These are phyloP conservation scores for Naganishia vishniacii DNA, from an alignment of 768 basidiomycete species.

Conservation along the genomic window DNA sequence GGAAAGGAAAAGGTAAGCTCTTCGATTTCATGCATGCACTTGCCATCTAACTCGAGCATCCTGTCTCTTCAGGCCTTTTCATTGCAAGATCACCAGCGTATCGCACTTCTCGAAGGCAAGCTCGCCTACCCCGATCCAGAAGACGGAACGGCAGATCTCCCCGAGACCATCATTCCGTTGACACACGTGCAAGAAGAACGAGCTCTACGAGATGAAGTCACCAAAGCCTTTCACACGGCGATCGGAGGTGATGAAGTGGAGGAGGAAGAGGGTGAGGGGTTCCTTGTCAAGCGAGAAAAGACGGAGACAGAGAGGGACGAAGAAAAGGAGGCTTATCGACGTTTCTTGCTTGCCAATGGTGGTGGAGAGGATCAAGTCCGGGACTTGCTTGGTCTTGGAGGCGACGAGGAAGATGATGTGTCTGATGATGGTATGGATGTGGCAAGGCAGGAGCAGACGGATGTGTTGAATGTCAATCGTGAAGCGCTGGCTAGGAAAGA, in stretches of 20 bases:
- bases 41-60: neutral
- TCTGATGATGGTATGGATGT: neutral
- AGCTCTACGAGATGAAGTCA: slow-evolving; percentile 70
- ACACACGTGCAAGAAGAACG: slow-evolving; percentile 77
- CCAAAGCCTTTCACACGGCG: slow-evolving; percentile 68
- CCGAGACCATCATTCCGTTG: slow-evolving; percentile 51
- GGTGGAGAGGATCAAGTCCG: slow-evolving; percentile 64
- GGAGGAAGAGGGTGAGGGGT: slow-evolving; percentile 59
- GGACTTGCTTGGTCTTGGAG: slow-evolving; percentile 57
- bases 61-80: slow-evolving; percentile 31
- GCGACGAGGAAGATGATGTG: slow-evolving; percentile 38
- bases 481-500: slow-evolving; percentile 34
- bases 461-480: slow-evolving; percentile 36
- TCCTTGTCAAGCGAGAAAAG: slow-evolving; percentile 61
- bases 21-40: neutral
- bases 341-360: slow-evolving; percentile 67
- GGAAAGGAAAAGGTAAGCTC: slow-evolving; percentile 17
- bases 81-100: slow-evolving; percentile 50
- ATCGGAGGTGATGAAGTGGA: slow-evolving; percentile 46
- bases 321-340: slow-evolving; percentile 80
- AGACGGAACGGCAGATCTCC: slow-evolving; percentile 40
- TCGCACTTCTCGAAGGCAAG: slow-evolving; percentile 43
- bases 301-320: slow-evolving; percentile 67
- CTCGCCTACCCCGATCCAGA: slow-evolving; percentile 30
- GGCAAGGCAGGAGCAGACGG: slow-evolving; percentile 38